Percentiles rank a stretch among this genome's conserved stretches.
Conservation (phyloP, 2,329 filamentous ascomycete genomes). For the Pseudogymnoascus sp. region DNA sequence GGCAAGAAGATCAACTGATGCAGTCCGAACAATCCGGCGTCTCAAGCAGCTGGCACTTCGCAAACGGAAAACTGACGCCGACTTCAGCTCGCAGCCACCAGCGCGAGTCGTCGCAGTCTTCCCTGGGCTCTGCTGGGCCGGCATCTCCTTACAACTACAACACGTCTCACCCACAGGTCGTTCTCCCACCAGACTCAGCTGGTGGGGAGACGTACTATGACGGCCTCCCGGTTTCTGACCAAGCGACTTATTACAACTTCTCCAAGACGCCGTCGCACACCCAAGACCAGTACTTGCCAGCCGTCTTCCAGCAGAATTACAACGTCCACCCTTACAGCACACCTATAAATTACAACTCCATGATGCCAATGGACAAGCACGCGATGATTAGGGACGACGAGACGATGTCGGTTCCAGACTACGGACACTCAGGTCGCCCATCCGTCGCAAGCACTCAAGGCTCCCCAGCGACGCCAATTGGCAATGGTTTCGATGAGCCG, state of each 20-base stretch:
- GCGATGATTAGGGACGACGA: conserved; percentile 18
- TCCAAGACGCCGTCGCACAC: conserved; percentile 27
- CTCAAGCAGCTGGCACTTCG: conserved; percentile 19
- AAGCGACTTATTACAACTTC: conserved; percentile 28
- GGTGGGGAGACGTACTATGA: conserved; percentile 36
- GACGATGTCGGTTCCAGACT: conserved; percentile 25
- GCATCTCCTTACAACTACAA: conserved; percentile 48
- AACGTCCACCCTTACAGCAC: conserved; percentile 35
- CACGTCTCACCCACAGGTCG: conserved; percentile 48
- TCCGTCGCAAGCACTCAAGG: conserved; percentile 54
- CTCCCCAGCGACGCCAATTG: conserved; percentile 49
- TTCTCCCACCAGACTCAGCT: conserved; percentile 33
- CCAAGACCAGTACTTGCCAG: conserved; percentile 23
- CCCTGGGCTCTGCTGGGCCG: conserved; percentile 50
- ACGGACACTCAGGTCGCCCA: conserved; percentile 20
- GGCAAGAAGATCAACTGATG: conserved; percentile 19
- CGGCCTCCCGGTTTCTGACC: conserved; percentile 30
- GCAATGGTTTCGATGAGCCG: conserved; percentile 38
- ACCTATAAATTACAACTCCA: conserved; percentile 14
- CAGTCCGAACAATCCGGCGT: conserved; percentile 20
- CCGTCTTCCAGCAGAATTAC: conserved; percentile 33
- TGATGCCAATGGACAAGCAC: conserved; percentile 23
- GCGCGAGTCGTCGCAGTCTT: conserved; percentile 53
- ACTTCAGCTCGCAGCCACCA: conserved; percentile 36
- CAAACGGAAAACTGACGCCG: conserved; percentile 27